Base-by-base conservation (phyloP, 1,139 yeast species). In the Magnusiomyces paraingens region DNA sequence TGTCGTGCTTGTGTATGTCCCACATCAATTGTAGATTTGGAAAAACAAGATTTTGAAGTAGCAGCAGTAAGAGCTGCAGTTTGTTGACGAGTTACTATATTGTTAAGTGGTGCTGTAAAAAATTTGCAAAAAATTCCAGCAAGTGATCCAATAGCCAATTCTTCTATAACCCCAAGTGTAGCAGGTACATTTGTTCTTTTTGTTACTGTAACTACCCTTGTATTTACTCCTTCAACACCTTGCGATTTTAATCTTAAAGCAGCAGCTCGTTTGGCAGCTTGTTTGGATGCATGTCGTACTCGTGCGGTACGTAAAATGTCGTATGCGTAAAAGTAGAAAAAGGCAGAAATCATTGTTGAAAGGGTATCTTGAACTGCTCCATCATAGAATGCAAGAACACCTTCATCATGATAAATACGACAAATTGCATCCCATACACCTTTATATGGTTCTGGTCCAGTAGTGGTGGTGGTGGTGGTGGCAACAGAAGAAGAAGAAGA, bases 81-180 rank as follows among this genome's bases (percentile, higher is more conserved):
- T 57, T 68, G 72, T 55, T 67, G 68, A 41, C 69, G 58, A 6
- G 69, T 61, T n/a, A 66, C 70, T 36, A 68, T 56, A 53, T 67
- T 68, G 52, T 64, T 66, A 53, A 68, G 50, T 18, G 72, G 72
- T 1, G 66, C 57, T 3, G 68, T 66, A 47, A 68, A 59, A 55
- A 68, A 61, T 60, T 69, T 66, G 58, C 72, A 68, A 56, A 68
- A 63, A 52, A 67, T 61, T 29, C 71, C 72, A 65, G 91, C 96
- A 62, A 87, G 82, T 2, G 96, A 94, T 51, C 90, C 96, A 59
- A 88, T 94, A 50, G 86, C 86, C 66, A 87, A 82, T 17, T 93
- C 84, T 69, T 88, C 95, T 47, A 87, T 83, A 41, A 93, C 88
- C 70, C 95, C 95, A 15, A 95, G 94, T 54, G 91, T 84, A 36